Evolutionary conservation across 2,329 filamentous ascomycete species (phyloP).

Genomic region (Aspergillus hiratsukae): DNA sequence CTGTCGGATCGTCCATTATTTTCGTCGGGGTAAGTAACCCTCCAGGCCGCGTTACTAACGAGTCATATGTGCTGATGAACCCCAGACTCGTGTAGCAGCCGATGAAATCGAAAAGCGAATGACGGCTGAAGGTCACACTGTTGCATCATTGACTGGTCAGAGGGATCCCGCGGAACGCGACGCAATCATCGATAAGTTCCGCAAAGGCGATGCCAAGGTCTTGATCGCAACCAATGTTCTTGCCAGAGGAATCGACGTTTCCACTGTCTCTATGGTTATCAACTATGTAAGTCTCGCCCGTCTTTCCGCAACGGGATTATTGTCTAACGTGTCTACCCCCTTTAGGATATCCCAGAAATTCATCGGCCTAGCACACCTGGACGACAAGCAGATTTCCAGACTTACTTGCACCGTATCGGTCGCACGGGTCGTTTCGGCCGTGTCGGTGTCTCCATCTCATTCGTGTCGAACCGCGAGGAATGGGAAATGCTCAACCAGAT

Average conservation of each 20-base stretch:
- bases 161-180: constrained; percentile 83
- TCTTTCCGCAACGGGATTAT: neutral
- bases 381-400: constrained; percentile 79
- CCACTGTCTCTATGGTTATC: constrained; percentile 94
- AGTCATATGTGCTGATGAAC: constrained; percentile 14
- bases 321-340: constrained; percentile 8
- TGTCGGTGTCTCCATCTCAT: constrained; percentile 91
- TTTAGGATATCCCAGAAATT: constrained; percentile 63
- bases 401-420: constrained; percentile 95
- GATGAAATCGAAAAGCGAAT: constrained; percentile 80
- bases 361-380: constrained; percentile 54
- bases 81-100: constrained; percentile 77
- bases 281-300: constrained; percentile 66
- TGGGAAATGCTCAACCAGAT: constrained; percentile 78
- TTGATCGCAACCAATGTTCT: constrained; percentile 97
- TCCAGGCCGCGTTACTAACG: neutral
- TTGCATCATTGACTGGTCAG: constrained; percentile 83
- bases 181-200: constrained; percentile 78
- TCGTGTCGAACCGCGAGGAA: constrained; percentile 81
- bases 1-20: constrained; percentile 94
- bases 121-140: constrained; percentile 82
- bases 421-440: constrained; percentile 95
- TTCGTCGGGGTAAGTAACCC: constrained; percentile 72
- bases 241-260: constrained; percentile 87
- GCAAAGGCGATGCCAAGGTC: constrained; percentile 82